phyloP scores from a whole-genome alignment of 2,329 filamentous ascomycete species.

The Cladosporium colombiae region DNA sequence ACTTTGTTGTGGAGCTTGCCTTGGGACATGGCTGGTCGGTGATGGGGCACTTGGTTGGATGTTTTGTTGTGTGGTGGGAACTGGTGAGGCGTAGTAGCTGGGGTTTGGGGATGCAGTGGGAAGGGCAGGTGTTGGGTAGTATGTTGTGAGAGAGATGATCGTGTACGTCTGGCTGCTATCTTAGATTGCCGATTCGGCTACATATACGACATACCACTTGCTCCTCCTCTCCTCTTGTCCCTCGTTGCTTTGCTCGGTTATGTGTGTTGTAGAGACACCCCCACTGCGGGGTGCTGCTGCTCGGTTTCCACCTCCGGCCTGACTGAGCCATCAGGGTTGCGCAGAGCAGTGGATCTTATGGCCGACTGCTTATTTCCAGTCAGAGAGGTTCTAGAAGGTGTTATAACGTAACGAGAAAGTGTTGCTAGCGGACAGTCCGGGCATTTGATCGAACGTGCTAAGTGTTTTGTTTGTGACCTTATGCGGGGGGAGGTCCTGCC shows the following conservation, averaged over 20 bases:
- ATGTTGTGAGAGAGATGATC: not conserved
- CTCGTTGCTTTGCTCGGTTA: conserved; percentile 7
- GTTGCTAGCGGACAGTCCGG: not conserved
- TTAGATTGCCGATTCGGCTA: not conserved
- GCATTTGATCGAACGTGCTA: not conserved
- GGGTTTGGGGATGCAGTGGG: not conserved
- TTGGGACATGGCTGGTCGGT: not conserved
- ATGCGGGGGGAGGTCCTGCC: not conserved
- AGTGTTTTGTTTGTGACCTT: not conserved
- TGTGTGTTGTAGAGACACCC: conserved; percentile 2
- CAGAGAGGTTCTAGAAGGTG: not conserved
- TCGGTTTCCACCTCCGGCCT: not conserved
- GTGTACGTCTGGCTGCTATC: not conserved
- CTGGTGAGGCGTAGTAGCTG: not conserved
- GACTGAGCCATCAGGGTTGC: not conserved
- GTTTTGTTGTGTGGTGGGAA: not conserved
- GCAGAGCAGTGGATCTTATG: not conserved
- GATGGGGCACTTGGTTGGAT: not conserved
- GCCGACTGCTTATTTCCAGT: conserved; percentile 4
- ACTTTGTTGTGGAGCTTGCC: conserved; percentile 55
- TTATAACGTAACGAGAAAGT: not conserved
- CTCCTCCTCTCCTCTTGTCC: conserved; percentile 3
- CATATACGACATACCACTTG: not conserved
- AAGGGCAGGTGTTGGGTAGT: not conserved
- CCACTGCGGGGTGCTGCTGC: conserved; percentile 4